Conservation (phyloP, 148 eudicot species). For the Amaranthus cruentus region DNA sequence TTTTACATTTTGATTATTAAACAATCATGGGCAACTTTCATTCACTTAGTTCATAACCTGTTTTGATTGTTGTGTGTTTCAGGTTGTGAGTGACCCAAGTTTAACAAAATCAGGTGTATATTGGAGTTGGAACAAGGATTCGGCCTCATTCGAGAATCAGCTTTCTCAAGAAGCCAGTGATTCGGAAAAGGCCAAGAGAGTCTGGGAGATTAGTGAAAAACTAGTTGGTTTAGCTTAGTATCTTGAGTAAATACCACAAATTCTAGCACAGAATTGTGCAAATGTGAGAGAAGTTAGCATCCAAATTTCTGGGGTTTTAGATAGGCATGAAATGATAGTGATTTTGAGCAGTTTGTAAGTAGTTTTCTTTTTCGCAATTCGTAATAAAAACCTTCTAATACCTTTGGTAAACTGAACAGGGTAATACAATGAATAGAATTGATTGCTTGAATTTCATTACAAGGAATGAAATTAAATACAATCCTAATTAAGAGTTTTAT, state of each 20-base stretch:
- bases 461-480: too few relatives aligned
- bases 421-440: too few relatives aligned
- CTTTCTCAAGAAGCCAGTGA: conserved; percentile 65
- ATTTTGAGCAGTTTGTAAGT: too few relatives aligned
- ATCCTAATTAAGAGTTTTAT: too few relatives aligned
- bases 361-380: too few relatives aligned
- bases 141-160: conserved; percentile 63
- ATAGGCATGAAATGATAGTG: background rate
- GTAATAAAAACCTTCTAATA: too few relatives aligned
- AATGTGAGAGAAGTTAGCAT: background rate
- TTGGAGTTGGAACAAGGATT: conserved; percentile 78
- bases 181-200: conserved; percentile 47
- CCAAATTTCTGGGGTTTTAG: background rate
- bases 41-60: background rate
- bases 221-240: conserved; percentile 55
- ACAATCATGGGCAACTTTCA: background rate
- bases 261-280: background rate
- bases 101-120: conserved; percentile 74
- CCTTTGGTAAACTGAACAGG: too few relatives aligned
- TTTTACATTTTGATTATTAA: too few relatives aligned
- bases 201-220: conserved; percentile 73
- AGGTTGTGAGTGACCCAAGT: conserved; percentile 68
- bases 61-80: background rate
- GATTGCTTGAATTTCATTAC: too few relatives aligned
- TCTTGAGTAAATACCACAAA: background rate